Base-by-base conservation (phyloP, 1,284 basidiomycete species). In the Malassezia restricta region DNA sequence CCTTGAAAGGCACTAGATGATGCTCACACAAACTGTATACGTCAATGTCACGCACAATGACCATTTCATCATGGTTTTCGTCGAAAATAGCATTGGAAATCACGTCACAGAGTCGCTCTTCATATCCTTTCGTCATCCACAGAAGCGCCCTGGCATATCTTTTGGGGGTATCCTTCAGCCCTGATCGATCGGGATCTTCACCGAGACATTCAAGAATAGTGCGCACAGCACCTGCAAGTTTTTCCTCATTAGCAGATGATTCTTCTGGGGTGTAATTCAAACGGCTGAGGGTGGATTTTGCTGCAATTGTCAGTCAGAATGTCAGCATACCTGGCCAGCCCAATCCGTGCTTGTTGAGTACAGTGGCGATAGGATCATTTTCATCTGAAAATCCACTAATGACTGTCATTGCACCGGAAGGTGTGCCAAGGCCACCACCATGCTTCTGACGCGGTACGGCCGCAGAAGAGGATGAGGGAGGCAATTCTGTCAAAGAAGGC, bases 1-100 rank as follows among this genome's bases (percentile, higher is more conserved):
- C 94, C 28, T 85, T 91, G 77, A 99, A 98, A 1, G 94, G 94
- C 30, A 99, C 92, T 62, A 99, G 80, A 76, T 99, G 94, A 73
- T 99, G 94, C 77, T 99, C 94, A 76, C 94, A 99, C 48, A 99
- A 77, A 67, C 87, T 91, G 52, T 89, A 95, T 58, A 99, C 85
- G 73, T 95, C 88, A 66, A 99, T 98, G 74, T 99, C 91, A 56
- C 87, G 82, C 44, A 99, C 94, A 59, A 99, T 83, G 49, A 99
- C 92, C 90, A 99, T 94, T 75, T 99, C 94, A 69, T 98, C 94
- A 77, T 99, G 94, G 75, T 99, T 89, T 76, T 99, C 94, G 48
- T 90, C 86, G 74, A 99, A 99, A 38, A 99, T 83, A 47, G 94
- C 94, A 78, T 95, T 88, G 75, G 95, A 94, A 63, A 98, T 95